Evolutionary conservation across 2,329 filamentous ascomycete genomes (phyloP), one percentile per base, ranked within the genome.

Genomic region (Fusarium caatingaense): DNA sequence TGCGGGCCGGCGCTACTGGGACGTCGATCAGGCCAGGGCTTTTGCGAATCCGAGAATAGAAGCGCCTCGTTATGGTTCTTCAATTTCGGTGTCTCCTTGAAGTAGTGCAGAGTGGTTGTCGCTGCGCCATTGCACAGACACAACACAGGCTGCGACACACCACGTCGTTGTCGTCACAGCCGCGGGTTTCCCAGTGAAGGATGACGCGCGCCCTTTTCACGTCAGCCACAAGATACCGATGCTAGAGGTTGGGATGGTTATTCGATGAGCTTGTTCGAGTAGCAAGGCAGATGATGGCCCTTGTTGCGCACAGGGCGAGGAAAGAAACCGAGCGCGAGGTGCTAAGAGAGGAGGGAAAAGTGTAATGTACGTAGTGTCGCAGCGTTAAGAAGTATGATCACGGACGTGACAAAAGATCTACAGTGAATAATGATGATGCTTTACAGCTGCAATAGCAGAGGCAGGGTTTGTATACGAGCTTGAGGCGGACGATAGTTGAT

Each of bases 111-210:
- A 34, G 45, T 44, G 25, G 58, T 46, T 28, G 37, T 51, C 44
- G 47, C 71, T 66, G 68, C 66, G 68, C 63, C 71, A 69, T 66
- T 51, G 48, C 54, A 63, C 60, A 63, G 67, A 61, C 66, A 71
- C 60, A 49, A 30, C 48, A 71, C 50, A 53, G 50, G n/a, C 66
- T 40, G 40, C 40, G 6, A 47, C 45, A 65, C 30, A 40, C 50
- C 40, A 56, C 34, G 25, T 30, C 42, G 34, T 46, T 21, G 23
- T 56, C 60, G 44, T 56, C 60, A 58, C 45, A 64, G 61, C 51
- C 55, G 48, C 42, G 50, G 60, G 58, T 44, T 64, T 56, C 42
- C 48, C 37, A 48, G 44, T 41, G 3, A n/a, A 61, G 50, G 48
- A 55, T 72, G 61, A 60, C 21, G 55, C 21, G 55, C 58, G 55